These are phyloP conservation scores for Entonaema liquescens DNA, from an alignment of 495 filamentous ascomycete species.

Conservation along the genomic window DNA sequence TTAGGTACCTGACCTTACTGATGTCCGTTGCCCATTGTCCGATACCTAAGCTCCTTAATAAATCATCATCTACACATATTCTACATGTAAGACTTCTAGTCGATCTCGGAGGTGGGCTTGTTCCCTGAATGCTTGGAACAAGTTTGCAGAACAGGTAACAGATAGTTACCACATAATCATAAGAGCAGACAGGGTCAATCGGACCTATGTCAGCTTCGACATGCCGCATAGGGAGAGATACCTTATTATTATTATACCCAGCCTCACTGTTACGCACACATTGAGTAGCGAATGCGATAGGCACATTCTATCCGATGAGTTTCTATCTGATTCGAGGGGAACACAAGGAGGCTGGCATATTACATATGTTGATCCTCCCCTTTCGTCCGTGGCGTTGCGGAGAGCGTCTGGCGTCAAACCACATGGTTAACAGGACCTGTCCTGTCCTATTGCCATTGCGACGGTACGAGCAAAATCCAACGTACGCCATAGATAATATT, in stretches of 20 bases:
- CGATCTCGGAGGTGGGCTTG: conserved; percentile 10
- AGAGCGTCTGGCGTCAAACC: conserved; percentile 23
- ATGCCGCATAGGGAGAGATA: not conserved
- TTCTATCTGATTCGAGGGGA: not conserved
- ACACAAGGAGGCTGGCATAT: not conserved
- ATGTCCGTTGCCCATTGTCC: not conserved
- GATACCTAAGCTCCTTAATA: not conserved
- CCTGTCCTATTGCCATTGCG: not conserved
- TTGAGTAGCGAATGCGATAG: too few relatives aligned
- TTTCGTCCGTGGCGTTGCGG: conserved; percentile 14
- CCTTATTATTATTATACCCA: conserved; percentile 7
- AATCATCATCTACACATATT: not conserved
- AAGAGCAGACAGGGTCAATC: conserved; percentile 11
- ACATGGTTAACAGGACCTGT: conserved; percentile 33
- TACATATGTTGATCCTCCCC: not conserved
- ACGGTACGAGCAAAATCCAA: not conserved
- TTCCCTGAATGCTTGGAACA: not conserved
- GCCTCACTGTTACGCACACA: conserved; percentile 1
- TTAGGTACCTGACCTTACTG: not conserved
- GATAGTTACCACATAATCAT: conserved; percentile 13
- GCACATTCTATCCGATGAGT: not conserved
- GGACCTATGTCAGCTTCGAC: conserved; percentile 16
- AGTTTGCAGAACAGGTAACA: conserved; percentile 1
- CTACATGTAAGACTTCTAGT: conserved; percentile 18
- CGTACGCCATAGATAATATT: not conserved